These are phyloP conservation scores for Oryza glumipatula DNA, from an alignment of 176 grass and related monocot genomes.

Conservation along the genomic window DNA sequence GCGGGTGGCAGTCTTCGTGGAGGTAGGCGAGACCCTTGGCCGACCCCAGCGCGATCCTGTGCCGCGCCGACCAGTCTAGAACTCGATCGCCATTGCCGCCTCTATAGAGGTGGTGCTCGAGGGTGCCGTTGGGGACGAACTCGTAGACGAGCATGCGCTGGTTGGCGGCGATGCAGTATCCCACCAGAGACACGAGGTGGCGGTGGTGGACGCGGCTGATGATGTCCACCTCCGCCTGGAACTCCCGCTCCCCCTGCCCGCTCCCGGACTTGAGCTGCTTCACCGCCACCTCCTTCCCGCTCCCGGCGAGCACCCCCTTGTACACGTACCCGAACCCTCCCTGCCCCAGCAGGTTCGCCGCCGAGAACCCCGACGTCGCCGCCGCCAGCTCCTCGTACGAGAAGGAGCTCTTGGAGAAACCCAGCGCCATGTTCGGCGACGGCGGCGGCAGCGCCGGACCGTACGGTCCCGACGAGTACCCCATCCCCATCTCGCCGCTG, in stretches of 20 bases:
- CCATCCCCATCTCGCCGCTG: conserved; percentile 9
- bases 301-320: conserved; percentile 54
- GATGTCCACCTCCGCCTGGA: conserved; percentile 70
- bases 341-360: conserved; percentile 51
- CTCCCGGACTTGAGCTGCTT: conserved; percentile 67
- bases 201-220: conserved; percentile 67
- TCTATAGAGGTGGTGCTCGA: conserved; percentile 48
- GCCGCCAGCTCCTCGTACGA: conserved; percentile 47
- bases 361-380: conserved; percentile 44
- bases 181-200: conserved; percentile 53
- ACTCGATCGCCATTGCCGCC: not conserved
- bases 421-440: conserved; percentile 39
- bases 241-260: conserved; percentile 63
- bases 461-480: conserved; percentile 40
- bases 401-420: conserved; percentile 58
- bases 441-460: conserved; percentile 39
- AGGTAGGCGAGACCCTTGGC: conserved; percentile 85
- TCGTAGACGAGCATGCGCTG: conserved; percentile 62
- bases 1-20: conserved; percentile 80
- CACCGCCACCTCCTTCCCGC: conserved; percentile 60
- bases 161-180: conserved; percentile 55
- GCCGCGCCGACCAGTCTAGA: conserved; percentile 70
- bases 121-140: conserved; percentile 57
- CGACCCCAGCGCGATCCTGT: conserved; percentile 73
- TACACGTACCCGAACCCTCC: conserved; percentile 65